phyloP scores from a whole-genome alignment of 495 filamentous ascomycete genomes.

The Neurospora pannonica region DNA sequence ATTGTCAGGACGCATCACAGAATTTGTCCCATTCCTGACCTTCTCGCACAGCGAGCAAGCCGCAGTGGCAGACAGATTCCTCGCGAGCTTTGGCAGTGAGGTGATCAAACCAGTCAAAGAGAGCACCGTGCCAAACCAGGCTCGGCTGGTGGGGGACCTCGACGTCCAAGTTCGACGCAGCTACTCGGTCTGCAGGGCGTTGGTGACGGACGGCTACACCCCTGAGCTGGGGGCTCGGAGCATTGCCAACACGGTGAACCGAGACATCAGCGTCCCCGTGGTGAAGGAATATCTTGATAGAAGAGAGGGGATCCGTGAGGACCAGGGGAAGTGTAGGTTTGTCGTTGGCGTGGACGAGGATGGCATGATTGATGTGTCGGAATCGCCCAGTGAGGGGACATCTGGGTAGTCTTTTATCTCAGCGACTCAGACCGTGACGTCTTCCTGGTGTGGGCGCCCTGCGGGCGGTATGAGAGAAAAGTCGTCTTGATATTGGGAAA shows the following conservation, averaged over 20 bases:
- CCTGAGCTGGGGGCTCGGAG: slow-evolving; percentile 35
- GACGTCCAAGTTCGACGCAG: slow-evolving; percentile 25
- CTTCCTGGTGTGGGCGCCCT: too few relatives aligned
- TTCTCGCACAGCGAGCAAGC: slow-evolving; percentile 35
- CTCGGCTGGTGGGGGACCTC: slow-evolving; percentile 26
- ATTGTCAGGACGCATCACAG: slow-evolving; percentile 33
- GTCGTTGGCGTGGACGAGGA: not conserved
- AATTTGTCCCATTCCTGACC: slow-evolving; percentile 38
- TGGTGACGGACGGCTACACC: too few relatives aligned
- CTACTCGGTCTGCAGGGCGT: slow-evolving; percentile 28
- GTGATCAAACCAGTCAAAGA: slow-evolving; percentile 22
- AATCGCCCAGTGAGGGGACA: not conserved
- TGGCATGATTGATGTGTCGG: not conserved
- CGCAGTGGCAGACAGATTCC: slow-evolving; percentile 36
- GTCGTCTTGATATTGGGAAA: not conserved
- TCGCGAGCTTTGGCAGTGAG: slow-evolving; percentile 25
- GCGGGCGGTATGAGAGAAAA: too few relatives aligned
- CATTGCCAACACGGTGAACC: slow-evolving; percentile 7
- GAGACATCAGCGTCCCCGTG: not conserved
- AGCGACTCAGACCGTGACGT: too few relatives aligned
- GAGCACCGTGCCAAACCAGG: slow-evolving; percentile 8
- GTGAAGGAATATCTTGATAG: not conserved
- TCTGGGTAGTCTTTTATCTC: too few relatives aligned
- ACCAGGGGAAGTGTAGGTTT: not conserved
- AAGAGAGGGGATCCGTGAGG: not conserved